Percentiles rank a stretch among this genome's conserved stretches.
Evolutionary conservation across 1,139 yeast species (phyloP).

Genomic region (Dujonia santamariae): DNA sequence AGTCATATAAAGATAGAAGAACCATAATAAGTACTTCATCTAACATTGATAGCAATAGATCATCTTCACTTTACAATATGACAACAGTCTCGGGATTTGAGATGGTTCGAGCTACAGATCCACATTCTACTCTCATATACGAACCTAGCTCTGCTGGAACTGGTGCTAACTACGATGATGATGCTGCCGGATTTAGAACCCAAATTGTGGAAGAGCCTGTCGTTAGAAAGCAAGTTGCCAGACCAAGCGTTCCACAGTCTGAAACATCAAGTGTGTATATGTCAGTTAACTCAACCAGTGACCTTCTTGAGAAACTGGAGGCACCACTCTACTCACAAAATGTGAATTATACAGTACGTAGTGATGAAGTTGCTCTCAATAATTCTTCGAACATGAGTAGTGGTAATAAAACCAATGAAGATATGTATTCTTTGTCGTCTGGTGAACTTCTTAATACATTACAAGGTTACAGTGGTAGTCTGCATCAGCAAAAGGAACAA

Average conservation of each 20-base stretch:
- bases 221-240: neutral
- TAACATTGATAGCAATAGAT: slow-evolving; percentile 14
- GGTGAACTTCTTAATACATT: slow-evolving; percentile 35
- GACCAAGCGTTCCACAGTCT: neutral
- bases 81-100: slow-evolving; percentile 10
- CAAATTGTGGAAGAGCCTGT: neutral
- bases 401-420: slow-evolving; percentile 12
- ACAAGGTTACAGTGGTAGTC: slow-evolving; percentile 12
- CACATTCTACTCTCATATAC: no score
- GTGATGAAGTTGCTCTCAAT: slow-evolving; percentile 14
- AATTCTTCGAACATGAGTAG: slow-evolving; percentile 10
- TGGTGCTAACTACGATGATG: neutral
- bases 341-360: slow-evolving; percentile 9
- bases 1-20: slow-evolving; percentile 9
- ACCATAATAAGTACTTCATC: slow-evolving; percentile 18
- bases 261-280: slow-evolving; percentile 8
- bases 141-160: slow-evolving; percentile 3
- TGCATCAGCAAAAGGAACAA: neutral
- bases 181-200: neutral
- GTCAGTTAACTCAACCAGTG: slow-evolving; percentile 6
- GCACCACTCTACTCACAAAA: slow-evolving; percentile 3
- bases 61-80: slow-evolving; percentile 15
- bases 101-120: no score
- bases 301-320: slow-evolving; percentile 1
- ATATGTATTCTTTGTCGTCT: slow-evolving; percentile 28